Conservation (phyloP, 352 stramenopile species). For the Pythium biforme region DNA sequence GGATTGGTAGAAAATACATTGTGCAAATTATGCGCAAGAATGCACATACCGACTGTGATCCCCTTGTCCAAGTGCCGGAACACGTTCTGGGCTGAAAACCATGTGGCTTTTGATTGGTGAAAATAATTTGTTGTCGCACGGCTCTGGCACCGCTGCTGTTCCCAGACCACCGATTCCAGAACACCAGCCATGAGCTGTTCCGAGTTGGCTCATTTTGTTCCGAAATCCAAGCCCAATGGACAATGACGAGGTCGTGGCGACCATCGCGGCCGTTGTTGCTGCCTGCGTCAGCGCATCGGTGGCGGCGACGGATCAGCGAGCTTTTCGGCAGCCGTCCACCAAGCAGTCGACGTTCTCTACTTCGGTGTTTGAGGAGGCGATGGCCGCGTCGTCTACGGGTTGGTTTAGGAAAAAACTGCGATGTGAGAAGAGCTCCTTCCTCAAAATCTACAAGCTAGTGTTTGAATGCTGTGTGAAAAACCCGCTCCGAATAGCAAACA, state of each 20-base stretch:
- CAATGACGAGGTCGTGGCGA: neutral
- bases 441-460: constrained; percentile 13
- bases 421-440: constrained; percentile 16
- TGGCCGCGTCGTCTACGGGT: neutral
- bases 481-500: constrained; percentile 25
- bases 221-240: constrained; percentile 1
- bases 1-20: too few relatives aligned
- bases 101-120: neutral
- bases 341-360: neutral
- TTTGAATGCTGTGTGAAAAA: neutral
- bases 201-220: neutral
- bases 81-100: neutral
- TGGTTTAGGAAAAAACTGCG: constrained; percentile 11
- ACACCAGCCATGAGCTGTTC: constrained; percentile 2
- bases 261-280: neutral
- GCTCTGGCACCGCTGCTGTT: neutral
- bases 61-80: constrained; percentile 2
- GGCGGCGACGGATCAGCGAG: constrained; percentile 1
- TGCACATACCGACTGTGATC: too few relatives aligned
- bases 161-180: neutral
- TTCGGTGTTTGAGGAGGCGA: neutral
- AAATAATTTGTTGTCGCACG: neutral
- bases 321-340: neutral
- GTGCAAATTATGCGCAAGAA: too few relatives aligned
- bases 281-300: neutral